Evolutionary conservation across 2,329 filamentous ascomycete genomes (phyloP).

Genomic region (Boeremia lycopersici): DNA sequence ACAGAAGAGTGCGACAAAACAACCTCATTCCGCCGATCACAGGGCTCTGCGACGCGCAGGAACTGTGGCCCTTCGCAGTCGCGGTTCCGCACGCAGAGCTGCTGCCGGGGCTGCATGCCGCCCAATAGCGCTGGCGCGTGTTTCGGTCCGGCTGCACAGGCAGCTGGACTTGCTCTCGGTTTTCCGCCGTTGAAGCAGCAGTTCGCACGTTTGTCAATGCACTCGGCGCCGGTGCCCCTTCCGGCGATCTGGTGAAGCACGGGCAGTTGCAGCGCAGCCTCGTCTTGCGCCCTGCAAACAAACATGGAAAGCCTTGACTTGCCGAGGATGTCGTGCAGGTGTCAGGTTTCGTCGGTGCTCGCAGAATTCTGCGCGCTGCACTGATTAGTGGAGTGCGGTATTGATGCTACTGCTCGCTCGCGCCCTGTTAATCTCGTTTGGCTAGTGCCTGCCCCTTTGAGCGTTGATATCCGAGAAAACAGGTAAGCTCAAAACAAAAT

Average conservation of each 20-base stretch:
- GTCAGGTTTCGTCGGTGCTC: neutral
- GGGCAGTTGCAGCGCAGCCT: slow-evolving; percentile 11
- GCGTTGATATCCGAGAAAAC: slow-evolving; percentile 6
- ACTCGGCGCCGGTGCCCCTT: slow-evolving; percentile 7
- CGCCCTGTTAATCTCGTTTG: slow-evolving; percentile 37
- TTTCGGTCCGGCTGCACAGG: slow-evolving; percentile 9
- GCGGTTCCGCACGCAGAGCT: too few species aligned
- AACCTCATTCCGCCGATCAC: neutral
- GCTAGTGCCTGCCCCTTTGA: slow-evolving; percentile 19
- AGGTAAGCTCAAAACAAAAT: slow-evolving; percentile 11
- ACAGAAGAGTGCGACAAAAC: neutral
- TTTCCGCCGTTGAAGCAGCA: neutral
- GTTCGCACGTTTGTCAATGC: slow-evolving; percentile 6
- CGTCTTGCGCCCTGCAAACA: slow-evolving; percentile 10
- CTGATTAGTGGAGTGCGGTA: slow-evolving; percentile 20
- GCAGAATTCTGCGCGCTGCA: neutral
- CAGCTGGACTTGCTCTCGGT: neutral
- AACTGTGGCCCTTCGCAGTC: neutral
- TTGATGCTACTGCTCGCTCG: slow-evolving; percentile 19
- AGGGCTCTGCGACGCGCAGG: neutral
- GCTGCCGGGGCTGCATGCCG: neutral
- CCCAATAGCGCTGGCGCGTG: slow-evolving; percentile 1
- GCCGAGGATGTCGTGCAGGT: slow-evolving; percentile 7
- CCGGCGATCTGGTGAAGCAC: slow-evolving; percentile 14
- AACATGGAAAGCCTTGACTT: slow-evolving; percentile 9